phyloP scores from a whole-genome alignment of 192 early-diverging fungal species.

The Coemansia sp. region DNA sequence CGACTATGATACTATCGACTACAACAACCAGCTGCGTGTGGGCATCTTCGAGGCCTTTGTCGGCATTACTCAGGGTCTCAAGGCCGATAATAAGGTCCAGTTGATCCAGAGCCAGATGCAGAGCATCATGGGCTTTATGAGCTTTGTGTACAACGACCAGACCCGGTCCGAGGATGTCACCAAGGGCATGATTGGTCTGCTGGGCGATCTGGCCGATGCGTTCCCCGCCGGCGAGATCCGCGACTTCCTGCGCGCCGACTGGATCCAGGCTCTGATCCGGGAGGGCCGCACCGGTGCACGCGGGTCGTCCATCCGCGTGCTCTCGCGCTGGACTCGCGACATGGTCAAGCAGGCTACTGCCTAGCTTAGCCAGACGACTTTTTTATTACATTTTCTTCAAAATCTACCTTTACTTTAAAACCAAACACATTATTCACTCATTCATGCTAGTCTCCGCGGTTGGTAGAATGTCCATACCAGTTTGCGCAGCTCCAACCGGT shows the following conservation, averaged over 20 bases:
- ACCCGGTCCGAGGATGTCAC: slow-evolving; percentile 67
- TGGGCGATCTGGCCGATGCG: slow-evolving; percentile 93
- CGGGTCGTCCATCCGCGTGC: slow-evolving; percentile 31
- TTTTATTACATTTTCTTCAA: neutral
- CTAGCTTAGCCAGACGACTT: slow-evolving; percentile 5
- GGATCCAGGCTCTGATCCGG: slow-evolving; percentile 74
- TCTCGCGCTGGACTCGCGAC: slow-evolving; percentile 51
- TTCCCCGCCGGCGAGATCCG: slow-evolving; percentile 76
- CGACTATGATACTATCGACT: slow-evolving; percentile 83
- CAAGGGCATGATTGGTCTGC: slow-evolving; percentile 78
- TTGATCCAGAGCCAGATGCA: slow-evolving; percentile 62
- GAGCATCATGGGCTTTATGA: slow-evolving; percentile 79
- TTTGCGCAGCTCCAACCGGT: slow-evolving; percentile 38
- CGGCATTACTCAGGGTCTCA: slow-evolving; percentile 93
- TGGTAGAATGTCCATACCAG: slow-evolving; percentile 39
- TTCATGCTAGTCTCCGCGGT: slow-evolving; percentile 4
- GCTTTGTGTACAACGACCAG: slow-evolving; percentile 60
- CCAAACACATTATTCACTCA: neutral
- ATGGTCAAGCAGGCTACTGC: slow-evolving; percentile 51
- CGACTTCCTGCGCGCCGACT: slow-evolving; percentile 64
- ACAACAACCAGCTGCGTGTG: slow-evolving; percentile 79
- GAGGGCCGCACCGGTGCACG: slow-evolving; percentile 67
- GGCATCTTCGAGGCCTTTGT: slow-evolving; percentile 94
- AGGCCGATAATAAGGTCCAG: slow-evolving; percentile 65
- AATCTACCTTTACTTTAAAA: neutral